Conservation (phyloP, 257 asterid genomes). For the Cruciata laevipes region DNA sequence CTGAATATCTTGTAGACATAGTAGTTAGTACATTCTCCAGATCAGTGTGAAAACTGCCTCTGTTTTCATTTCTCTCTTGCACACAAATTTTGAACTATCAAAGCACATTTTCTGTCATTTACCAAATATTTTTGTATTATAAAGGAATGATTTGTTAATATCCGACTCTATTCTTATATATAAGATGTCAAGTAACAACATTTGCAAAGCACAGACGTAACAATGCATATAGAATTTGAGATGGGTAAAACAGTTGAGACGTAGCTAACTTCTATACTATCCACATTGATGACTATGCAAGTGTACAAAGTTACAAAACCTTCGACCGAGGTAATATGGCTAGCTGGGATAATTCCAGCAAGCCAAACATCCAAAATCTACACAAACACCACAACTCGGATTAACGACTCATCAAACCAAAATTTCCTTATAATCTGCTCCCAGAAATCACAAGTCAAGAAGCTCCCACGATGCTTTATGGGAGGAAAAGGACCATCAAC, state of each 20-base stretch:
- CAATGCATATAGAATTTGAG: neutral
- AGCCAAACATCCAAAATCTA: neutral
- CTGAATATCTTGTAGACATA: neutral
- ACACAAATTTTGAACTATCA: neutral
- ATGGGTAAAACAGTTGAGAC: neutral
- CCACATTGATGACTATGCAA: neutral
- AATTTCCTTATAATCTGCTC: slow-evolving; percentile 14
- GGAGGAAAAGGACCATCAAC: slow-evolving; percentile 15
- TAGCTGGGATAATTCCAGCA: slow-evolving; percentile 1
- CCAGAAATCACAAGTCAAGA: slow-evolving; percentile 22
- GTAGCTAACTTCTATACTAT: neutral
- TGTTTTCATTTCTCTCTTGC: neutral
- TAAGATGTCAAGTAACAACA: too few relatives aligned
- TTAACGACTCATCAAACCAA: neutral
- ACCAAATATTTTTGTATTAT: too few relatives aligned
- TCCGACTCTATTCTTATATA: too few relatives aligned
- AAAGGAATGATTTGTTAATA: too few relatives aligned
- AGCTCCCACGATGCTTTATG: slow-evolving; percentile 25
- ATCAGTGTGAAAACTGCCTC: neutral
- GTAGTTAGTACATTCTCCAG: slow-evolving; percentile 2
- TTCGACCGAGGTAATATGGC: neutral
- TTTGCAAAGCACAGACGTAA: neutral
- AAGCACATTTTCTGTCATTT: neutral
- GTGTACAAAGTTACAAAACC: neutral
- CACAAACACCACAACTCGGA: slow-evolving; percentile 4